phyloP scores from a whole-genome alignment of 306 rosid species.

The Lablab purpureus region DNA sequence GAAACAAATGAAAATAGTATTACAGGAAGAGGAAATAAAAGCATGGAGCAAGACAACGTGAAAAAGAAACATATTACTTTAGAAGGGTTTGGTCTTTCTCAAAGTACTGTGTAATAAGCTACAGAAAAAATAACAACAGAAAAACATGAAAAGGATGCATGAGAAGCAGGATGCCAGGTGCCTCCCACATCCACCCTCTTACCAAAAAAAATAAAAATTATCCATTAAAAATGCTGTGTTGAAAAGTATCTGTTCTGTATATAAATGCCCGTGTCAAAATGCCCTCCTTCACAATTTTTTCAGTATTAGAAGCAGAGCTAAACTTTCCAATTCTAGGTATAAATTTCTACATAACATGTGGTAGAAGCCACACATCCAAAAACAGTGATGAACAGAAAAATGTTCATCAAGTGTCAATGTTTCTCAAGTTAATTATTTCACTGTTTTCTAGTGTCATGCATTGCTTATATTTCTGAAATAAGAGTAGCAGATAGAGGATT shows the following conservation, averaged over 20 bases:
- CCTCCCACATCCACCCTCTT: constrained; percentile 30
- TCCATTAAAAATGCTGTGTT: constrained; percentile 18
- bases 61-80: constrained; percentile 28
- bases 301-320: constrained; percentile 22
- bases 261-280: neutral
- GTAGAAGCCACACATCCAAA: constrained; percentile 37
- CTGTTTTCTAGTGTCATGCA: constrained; percentile 10
- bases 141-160: constrained; percentile 10
- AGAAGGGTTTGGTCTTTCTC: constrained; percentile 25
- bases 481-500: constrained; percentile 16
- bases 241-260: neutral
- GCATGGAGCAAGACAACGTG: constrained; percentile 35
- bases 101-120: constrained; percentile 29
- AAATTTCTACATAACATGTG: neutral
- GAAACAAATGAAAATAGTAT: constrained; percentile 37
- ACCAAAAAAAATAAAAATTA: neutral
- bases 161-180: constrained; percentile 32
- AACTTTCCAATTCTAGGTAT: neutral
- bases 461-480: constrained; percentile 10
- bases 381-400: constrained; percentile 9
- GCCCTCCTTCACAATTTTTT: constrained; percentile 14
- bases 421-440: constrained; percentile 31
- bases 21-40: constrained; percentile 16
- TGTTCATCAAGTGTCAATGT: constrained; percentile 13
- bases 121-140: constrained; percentile 24